phyloP scores from a whole-genome alignment of 768 basidiomycete genomes.

The Lactarius trivialis region DNA sequence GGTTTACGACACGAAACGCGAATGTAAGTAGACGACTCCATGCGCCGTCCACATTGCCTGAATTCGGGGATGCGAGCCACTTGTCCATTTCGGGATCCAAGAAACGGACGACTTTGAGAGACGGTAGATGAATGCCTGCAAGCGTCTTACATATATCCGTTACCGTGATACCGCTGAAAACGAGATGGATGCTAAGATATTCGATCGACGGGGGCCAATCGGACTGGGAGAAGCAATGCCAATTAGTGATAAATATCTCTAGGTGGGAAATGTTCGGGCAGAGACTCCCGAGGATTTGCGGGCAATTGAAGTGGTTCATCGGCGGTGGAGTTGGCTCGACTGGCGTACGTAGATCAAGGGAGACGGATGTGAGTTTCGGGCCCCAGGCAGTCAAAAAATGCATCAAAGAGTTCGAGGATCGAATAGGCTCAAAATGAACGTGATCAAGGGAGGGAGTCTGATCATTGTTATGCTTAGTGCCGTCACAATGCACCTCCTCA shows the following conservation, averaged over 20 bases:
- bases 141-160: conserved; percentile 6
- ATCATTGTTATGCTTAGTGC: neutral
- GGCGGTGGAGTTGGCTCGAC: neutral
- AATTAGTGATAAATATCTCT: conserved; percentile 7
- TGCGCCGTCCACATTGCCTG: conserved; percentile 7
- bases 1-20: conserved; percentile 9
- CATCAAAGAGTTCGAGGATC: neutral
- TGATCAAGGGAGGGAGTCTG: conserved; percentile 7
- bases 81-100: neutral
- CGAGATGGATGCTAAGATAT: neutral
- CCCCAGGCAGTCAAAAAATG: conserved; percentile 10
- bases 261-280: conserved; percentile 13
- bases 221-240: neutral
- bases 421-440: conserved; percentile 9
- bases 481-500: neutral
- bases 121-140: neutral
- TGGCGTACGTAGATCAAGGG: conserved; percentile 7
- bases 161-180: neutral
- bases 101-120: conserved; percentile 10
- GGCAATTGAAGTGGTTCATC: neutral
- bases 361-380: conserved; percentile 5
- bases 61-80: conserved; percentile 4
- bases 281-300: neutral
- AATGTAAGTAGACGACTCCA: conserved; percentile 4
- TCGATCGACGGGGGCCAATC: conserved; percentile 2